Evolutionary conservation across 306 rosid genomes (phyloP), one percentile per base, ranked within the genome.

Genomic region (Dalbergia cultrata): DNA sequence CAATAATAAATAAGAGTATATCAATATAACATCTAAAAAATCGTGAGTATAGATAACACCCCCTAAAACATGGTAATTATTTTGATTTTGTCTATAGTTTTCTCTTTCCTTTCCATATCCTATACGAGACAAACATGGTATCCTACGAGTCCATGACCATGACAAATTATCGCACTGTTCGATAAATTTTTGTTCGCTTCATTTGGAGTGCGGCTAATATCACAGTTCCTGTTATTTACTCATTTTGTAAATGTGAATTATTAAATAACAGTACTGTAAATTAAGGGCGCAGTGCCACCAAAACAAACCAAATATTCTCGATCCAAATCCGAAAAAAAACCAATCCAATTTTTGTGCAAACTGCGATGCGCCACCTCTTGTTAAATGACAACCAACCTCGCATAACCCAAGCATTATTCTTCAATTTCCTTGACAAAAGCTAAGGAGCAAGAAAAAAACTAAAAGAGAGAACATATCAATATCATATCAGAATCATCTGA

Each of bases 301-400:
- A 6, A 35, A 35, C 57, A 62, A 49, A 56, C 49, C 31, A 59
- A 74, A 61, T 16, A 37, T 56, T 73, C 34, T 34, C 54, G 4
- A 16, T 35, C 68, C 22, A 68, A 81, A 34, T 35, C 35, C 58
- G 31, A 34, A 74, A 9, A 9, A 8, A 17, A 74, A 13, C 1
- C 61, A 60, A 44, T 22, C 18, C 37, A 18, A 8, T 4, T 54
- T 54, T 21, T n/a, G 14, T 11, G 74, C 22, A 34, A 53, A 77
- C 21, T 66, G 67, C 19, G 67, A 77, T 66, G 31, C 65, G 53
- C 22, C 65, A 21, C 74, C 80, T 63, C 47, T 47, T 75, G 52
- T 52, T 34, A 12, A 49, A 18, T 39, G 67, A 73, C 78, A 57
- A 43, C 62, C 77, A 37, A 39, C 66, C 66, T 35, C 52, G 35